Base-by-base conservation (phyloP, 2,329 filamentous ascomycete species). In the Paraphaeosphaeria minitans region DNA sequence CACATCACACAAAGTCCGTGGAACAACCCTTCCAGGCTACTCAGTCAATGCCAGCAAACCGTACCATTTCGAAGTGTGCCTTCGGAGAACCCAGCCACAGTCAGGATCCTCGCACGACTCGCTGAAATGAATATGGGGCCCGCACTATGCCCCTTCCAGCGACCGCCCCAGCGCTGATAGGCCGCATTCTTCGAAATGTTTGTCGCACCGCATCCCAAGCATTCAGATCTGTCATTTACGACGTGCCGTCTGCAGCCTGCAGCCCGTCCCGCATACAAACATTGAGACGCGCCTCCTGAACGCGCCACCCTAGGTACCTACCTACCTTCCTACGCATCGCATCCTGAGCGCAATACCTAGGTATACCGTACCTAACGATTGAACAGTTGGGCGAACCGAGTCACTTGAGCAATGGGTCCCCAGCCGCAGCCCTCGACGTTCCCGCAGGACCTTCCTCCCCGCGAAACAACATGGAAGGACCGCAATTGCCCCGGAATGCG, bases 391-490 rank as follows among this genome's bases (percentile, higher is more conserved):
- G 24, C 24, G 29, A 10, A 31, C 29, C 29, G 35, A 39, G 16
- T 39, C 35, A 31, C 27, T 4, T 21, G 13, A 8, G n/a, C 35
- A 16, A 51, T 51, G 49, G 35, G 31, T 10, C 9, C 33, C 33
- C 49, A 51, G 29, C 33, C 41, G 21, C 45, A 52, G 6, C 9
- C 51, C 9, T 35, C 47, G 47, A 37, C 29, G 22, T 61, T 58
- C 43, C 58, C 58, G 9, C 12, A 43, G n/a, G 53, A 59, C n/a
- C 56, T 62, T 5, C 59, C 59, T 12, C 46, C 53, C 14, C 56
- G 59, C 12, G 72, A 79, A 13, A 68, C 76, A 0, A 71, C 82
- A 2, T 69, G 78, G 37, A 75, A 81, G 56, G 79, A 79, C 9
- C 75, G 75, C 31, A 69, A 77, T n/a, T 76, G 76, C 6, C 67